Evolutionary conservation across 345 rosid genomes (phyloP), one percentile per base, ranked within the genome.

Genomic region (Lepidium aucheri): DNA sequence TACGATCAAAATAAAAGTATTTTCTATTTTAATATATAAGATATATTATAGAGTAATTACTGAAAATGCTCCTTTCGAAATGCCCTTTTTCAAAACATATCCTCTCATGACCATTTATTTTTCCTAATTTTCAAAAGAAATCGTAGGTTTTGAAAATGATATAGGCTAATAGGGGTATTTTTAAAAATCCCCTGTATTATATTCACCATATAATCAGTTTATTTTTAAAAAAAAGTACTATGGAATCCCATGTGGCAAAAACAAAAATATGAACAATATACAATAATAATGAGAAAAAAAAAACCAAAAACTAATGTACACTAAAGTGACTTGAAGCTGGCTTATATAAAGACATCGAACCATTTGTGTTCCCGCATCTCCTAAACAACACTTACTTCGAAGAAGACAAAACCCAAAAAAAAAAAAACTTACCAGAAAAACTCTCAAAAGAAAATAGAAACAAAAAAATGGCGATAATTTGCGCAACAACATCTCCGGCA

Each of bases 301-400:
- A 46, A 28, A 36, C n/a, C 47, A 52, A 59, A n/a, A n/a, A n/a
- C n/a, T n/a, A n/a, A 36, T 60, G 63, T 24, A 59, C 49, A 18
- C 34, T 42, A 57, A 32, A 33, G 41, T 17, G 50, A 72, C 47
- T 39, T 72, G 67, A 46, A 65, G 26, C 57, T 53, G 60, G 77
- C 45, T 53, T 67, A 74, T 74, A 60, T 67, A 67, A 53, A 67
- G 63, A 67, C 62, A 26, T 53, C 55, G 68, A 46, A 53, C 45
- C 58, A 44, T 60, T 67, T 67, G 77, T 67, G 77, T 67, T 67
- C 73, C 77, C 73, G 44, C 61, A 66, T 44, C 77, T 60, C 45
- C 68, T 60, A 73, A 60, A 67, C 73, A 65, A 73, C 41, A 35
- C 32, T 65, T 67, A 47, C 65, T 63, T 47, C 13, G 10, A 54